Base-by-base conservation (phyloP, 2,329 filamentous ascomycete genomes). In the Leptographium procerum region DNA sequence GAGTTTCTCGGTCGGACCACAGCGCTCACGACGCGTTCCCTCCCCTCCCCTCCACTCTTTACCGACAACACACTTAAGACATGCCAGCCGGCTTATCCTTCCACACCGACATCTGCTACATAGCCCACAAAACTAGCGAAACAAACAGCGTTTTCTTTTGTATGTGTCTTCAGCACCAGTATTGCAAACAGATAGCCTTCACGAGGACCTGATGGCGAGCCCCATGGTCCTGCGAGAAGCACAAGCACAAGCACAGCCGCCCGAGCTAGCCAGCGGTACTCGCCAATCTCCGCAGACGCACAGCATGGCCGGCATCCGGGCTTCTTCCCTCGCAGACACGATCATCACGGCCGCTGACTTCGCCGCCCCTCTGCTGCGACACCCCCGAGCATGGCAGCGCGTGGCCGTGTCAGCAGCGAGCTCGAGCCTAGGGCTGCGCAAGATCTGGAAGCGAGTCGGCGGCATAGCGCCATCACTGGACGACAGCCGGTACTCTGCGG, bases 371-470 rank as follows among this genome's bases (percentile, higher is more conserved):
- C 58, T 10, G 2, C 50, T 56, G 2, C 54, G 63, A 7, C 61
- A 54, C 19, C 63, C 65, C 2, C 61, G 63, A 28, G 62, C 68
- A 40, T 75, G 70, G 70, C 55, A 70, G 28, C 68, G 70, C 51
- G 64, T 72, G 6, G 47, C 65, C 10, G 65, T 68, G 8, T 62
- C 68, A 4, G 61, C 63, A 3, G 52, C 62, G 8, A 59, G 56
- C 51, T 14, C 4, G 51, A 55, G 24, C 28, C 56, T 47, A 24
- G 63, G 53, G 54, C 59, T 60, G 28, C 62, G 62, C 52, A 68
- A 55, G 31, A 67, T 72, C 13, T 69, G 68, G 67, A 72, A 72
- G 58, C 64, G 69, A 14, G 65, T 69, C 16, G 65, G 62, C 40
- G 64, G 64, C 5, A 55, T 64, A 10, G 53, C 57, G 4, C 14